phyloP scores from a whole-genome alignment of 2,329 filamentous ascomycete species.

The Ophiostoma pallidulum region DNA sequence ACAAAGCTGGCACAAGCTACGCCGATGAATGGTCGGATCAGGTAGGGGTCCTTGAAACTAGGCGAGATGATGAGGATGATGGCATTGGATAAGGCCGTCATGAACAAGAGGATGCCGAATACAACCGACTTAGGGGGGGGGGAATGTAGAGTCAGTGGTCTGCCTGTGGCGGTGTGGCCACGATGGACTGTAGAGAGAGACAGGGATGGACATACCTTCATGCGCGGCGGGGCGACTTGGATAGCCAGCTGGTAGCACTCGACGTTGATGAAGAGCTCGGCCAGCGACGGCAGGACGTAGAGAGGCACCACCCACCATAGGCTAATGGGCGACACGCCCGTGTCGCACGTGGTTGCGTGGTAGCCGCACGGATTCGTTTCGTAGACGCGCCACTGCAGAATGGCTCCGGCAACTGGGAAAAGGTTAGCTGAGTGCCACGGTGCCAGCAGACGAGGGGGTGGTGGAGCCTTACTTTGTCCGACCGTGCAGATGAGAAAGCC shows the following conservation, averaged over 20 bases:
- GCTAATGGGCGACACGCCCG: conserved; percentile 32
- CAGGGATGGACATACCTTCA: no score
- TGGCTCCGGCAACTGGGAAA: conserved; percentile 39
- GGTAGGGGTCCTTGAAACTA: no score
- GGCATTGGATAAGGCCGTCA: conserved; percentile 48
- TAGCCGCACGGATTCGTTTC: conserved; percentile 43
- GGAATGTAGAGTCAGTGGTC: no score
- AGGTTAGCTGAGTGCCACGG: no score
- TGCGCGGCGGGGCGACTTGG: conserved; percentile 54
- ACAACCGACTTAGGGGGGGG: conserved; percentile 56
- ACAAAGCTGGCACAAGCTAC: no score
- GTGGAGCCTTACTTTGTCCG: no score
- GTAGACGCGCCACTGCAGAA: conserved; percentile 52
- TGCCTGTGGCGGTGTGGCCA: no score
- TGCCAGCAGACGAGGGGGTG: no score
- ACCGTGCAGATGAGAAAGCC: no score
- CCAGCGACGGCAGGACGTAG: conserved; percentile 42
- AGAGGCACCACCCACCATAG: conserved; percentile 44
- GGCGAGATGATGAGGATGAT: no score
- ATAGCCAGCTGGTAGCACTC: conserved; percentile 60
- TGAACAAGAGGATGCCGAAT: conserved; percentile 47
- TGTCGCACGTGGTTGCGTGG: conserved; percentile 31
- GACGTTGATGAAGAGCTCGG: conserved; percentile 51
- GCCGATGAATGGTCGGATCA: no score
- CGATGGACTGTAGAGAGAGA: no score